Evolutionary conservation across 768 basidiomycete genomes (phyloP), one percentile per base, ranked within the genome.

Genomic region (Tulasnella sp.): DNA sequence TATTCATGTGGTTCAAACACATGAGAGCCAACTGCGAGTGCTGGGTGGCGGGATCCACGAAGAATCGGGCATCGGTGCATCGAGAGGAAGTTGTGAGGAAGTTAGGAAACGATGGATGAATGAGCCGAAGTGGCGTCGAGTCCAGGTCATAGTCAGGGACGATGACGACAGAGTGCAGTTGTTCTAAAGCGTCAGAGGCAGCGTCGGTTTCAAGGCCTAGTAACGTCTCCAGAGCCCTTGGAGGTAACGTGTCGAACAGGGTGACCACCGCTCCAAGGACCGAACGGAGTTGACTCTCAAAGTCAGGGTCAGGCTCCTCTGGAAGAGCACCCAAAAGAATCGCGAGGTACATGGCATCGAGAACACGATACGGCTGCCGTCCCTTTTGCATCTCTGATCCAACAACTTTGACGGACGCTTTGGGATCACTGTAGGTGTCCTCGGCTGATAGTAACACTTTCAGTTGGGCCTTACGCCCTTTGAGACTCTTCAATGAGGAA

Each of bases 61-160:
- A 43, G 45, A 56, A 56, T 17, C 41, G 41, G 9, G 32, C 34
- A 26, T 56, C 55, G 15, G 29, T 27, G 19, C 55, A 56, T 42
- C 55, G 24, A 29, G 27, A 11, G 3, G 21, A 24, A 13, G 59
- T 47, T 5, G 44, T 62, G 15, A 62, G 32, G 34, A 62, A 62
- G 60, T 58, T 48, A 1, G 30, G 61, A 44, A 62, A 62, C 15
- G 61, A 62, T 2, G 44, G 61, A 50, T 62, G 61, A 13, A 47
- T 48, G 17, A 62, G 21, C 13, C 56, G 32, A 26, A 59, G 44
- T n/a, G 34, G 34, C 19, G 45, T 44, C 10, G 27, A 26, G 10
- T 54, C 29, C 21, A 55, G 32, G 7, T 38, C 34, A 10, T 29
- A 9, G n/a, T 26, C 48, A 24, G 58, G 45, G 13, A 51, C 24